Evolutionary conservation across 106 monocot species (phyloP).

Genomic region (Triglochin maritima): DNA sequence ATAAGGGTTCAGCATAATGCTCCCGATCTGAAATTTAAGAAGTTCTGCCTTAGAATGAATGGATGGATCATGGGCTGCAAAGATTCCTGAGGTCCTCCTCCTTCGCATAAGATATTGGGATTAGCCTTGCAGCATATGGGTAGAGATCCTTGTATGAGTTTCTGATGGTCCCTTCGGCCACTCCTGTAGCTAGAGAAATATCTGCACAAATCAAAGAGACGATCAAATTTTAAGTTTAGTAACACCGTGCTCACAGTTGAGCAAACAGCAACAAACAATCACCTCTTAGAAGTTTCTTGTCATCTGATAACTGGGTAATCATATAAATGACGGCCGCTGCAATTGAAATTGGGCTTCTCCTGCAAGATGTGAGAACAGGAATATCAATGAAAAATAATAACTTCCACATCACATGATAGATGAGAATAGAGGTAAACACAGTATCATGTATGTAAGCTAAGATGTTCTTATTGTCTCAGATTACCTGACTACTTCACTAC

Average conservation of each 20-base stretch:
- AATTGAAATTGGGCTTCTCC: slow-evolving; percentile 52
- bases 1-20: no score
- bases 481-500: no score
- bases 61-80: slow-evolving; percentile 30
- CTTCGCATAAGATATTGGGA: slow-evolving; percentile 37
- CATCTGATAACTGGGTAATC: slow-evolving; percentile 46
- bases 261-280: neutral
- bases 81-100: slow-evolving; percentile 48
- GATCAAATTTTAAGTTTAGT: neutral
- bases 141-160: slow-evolving; percentile 61
- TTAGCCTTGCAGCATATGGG: slow-evolving; percentile 34
- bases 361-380: slow-evolving; percentile 4
- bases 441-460: no score
- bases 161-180: slow-evolving; percentile 59
- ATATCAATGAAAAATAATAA: neutral
- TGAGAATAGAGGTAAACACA: no score
- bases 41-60: neutral
- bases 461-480: no score
- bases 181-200: slow-evolving; percentile 57
- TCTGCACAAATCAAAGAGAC: slow-evolving; percentile 21
- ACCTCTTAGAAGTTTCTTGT: slow-evolving; percentile 45
- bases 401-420: no score
- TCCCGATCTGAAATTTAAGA: no score
- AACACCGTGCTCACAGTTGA: neutral
- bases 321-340: slow-evolving; percentile 49